Evolutionary conservation across 306 rosid species (phyloP), one percentile per base, ranked within the genome.

Genomic region (Vachellia pachyceras): DNA sequence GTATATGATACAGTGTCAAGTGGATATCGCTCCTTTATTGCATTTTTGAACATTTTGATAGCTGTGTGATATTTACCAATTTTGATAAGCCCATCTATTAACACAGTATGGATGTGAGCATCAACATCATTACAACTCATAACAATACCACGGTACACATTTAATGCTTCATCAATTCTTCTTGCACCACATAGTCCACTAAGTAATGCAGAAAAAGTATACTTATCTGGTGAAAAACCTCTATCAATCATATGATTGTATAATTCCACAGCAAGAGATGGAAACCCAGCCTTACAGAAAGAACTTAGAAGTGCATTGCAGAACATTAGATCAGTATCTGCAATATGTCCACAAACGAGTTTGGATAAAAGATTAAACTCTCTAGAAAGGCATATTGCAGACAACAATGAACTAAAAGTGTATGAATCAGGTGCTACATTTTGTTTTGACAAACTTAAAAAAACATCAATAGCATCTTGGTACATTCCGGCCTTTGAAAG

Each of bases 291-390:
- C 78, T 87, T 88, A 77, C 79, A 7, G 11, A 77, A 79, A 80
- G 73, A 87, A 63, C 80, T 85, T n/a, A 92, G 79, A 75, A 92
- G 87, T 12, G 92, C 83, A 83, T 92, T 92, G 60, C 85, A 88
- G 44, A 86, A 80, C 22, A 88, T 88, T 79, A 90, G 69, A 86
- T 92, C 97, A 73, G 74, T 78, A 72, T 85, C 87, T 73, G 60
- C n/a, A 23, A 47, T 18, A 82, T 72, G 67, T 70, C 86, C 73
- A 44, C 54, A 14, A 54, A 58, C 83, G 76, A 87, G 54, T 69
- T 90, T 65, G 66, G 89, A 88, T 69, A 88, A 79, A 60, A 86
- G 88, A 73, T 65, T 29, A 83, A 89, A 83, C 84, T 46, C 82
- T 79, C 88, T 55, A 25, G 89, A 87, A 69, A 58, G 75, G 71